phyloP scores from a whole-genome alignment of 306 rosid species.

The Lablab purpureus region DNA sequence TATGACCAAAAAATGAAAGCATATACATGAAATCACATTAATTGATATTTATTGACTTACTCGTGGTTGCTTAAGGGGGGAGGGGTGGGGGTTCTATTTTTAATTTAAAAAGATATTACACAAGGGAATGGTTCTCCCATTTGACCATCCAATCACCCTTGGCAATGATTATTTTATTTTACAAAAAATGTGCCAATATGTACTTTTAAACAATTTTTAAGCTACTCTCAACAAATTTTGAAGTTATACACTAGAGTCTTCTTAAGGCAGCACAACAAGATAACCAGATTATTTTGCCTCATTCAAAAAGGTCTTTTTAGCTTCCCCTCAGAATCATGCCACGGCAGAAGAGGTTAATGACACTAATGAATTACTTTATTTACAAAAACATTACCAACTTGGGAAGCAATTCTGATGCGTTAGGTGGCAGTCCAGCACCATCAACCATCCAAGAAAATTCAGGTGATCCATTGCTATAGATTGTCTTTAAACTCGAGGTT shows the following conservation, averaged over 20 bases:
- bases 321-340: constrained; percentile 20
- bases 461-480: constrained; percentile 51
- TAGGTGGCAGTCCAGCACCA: constrained; percentile 90
- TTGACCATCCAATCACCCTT: not conserved
- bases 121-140: not conserved
- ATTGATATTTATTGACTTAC: not conserved
- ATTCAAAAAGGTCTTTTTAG: constrained; percentile 5
- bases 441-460: constrained; percentile 89
- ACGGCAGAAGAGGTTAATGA: constrained; percentile 23
- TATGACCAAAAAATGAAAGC: not conserved
- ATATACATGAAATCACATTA: not conserved
- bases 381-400: constrained; percentile 69
- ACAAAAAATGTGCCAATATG: not conserved
- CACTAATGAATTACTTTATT: constrained; percentile 18
- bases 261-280: constrained; percentile 14
- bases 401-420: constrained; percentile 81
- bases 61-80: not conserved
- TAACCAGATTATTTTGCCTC: not conserved
- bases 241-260: constrained; percentile 14
- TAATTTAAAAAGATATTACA: not conserved
- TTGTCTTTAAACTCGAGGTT: constrained; percentile 62
- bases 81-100: not conserved
- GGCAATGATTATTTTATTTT: not conserved
- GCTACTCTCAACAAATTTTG: not conserved
- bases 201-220: not conserved